Evolutionary conservation across 1,284 basidiomycete species (phyloP).

Genomic region (Puccinia coronata): DNA sequence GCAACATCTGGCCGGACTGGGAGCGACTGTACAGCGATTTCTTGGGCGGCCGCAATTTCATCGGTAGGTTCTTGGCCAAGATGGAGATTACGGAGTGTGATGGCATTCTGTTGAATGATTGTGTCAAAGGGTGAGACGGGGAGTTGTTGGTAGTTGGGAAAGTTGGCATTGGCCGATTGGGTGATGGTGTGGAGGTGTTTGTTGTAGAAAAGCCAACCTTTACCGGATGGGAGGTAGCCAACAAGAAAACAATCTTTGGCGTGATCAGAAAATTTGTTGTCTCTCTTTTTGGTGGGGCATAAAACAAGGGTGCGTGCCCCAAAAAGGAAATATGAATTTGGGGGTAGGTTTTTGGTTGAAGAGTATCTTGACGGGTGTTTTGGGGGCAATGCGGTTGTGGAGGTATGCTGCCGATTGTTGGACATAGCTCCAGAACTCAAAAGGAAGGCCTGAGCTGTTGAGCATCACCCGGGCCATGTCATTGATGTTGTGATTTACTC

Average conservation of each 20-base stretch:
- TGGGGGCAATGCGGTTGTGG: too few species aligned
- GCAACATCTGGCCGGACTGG: neutral
- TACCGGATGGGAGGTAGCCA: neutral
- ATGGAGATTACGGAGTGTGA: too few species aligned
- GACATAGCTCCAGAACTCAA: too few species aligned
- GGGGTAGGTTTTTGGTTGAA: neutral
- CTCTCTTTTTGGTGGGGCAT: neutral
- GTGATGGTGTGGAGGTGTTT: neutral
- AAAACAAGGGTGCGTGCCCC: neutral
- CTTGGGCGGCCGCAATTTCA: neutral
- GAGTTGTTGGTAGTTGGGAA: neutral
- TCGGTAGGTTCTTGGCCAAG: constrained; percentile 12
- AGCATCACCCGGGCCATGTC: too few species aligned
- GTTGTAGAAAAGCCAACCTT: constrained; percentile 31
- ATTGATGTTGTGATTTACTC: too few species aligned
- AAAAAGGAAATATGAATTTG: neutral
- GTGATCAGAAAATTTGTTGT: neutral
- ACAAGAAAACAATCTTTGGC: constrained; percentile 1
- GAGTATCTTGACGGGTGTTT: neutral
- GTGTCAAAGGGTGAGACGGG: neutral
- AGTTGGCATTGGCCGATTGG: neutral
- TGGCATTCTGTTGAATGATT: neutral
- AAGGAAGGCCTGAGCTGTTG: too few species aligned
- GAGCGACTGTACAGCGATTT: neutral
- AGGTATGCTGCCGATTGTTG: too few species aligned